A percentile compares a stretch with the other conserved stretches of the same genome.
Conservation (phyloP, 331 rosid species). For the Malus hybrid region DNA sequence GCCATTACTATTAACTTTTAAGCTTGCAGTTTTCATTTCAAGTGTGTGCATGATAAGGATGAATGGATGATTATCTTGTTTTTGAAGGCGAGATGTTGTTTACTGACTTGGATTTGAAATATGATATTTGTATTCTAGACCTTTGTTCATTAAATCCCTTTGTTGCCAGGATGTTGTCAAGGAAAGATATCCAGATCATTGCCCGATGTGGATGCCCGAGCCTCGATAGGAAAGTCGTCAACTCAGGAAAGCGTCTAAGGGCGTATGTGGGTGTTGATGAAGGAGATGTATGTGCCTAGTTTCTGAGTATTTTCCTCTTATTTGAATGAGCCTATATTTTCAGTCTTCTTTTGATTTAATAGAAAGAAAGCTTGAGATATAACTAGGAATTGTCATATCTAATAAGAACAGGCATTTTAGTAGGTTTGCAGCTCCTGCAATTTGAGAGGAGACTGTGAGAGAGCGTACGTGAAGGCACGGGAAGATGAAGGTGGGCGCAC, state of each 20-base stretch:
- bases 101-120: neutral
- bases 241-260: constrained; percentile 75
- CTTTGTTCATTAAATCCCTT: neutral
- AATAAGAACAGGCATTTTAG: constrained; percentile 19
- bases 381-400: constrained; percentile 16
- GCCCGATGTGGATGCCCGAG: constrained; percentile 40
- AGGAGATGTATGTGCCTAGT: constrained; percentile 53
- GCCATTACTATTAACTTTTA: neutral
- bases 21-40: neutral
- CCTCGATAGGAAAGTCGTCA: constrained; percentile 38
- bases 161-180: constrained; percentile 28
- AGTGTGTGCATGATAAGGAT: neutral
- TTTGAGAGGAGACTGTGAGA: constrained; percentile 70
- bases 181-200: constrained; percentile 32
- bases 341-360: no score
- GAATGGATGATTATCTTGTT: neutral
- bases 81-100: neutral
- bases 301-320: neutral
- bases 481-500: constrained; percentile 59
- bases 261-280: constrained; percentile 65
- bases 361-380: neutral
- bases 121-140: neutral
- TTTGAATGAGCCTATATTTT: neutral
- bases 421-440: constrained; percentile 82
- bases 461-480: constrained; percentile 66